Evolutionary conservation across 352 stramenopile genomes (phyloP), one percentile per base, ranked within the genome.

Genomic region (Globisporangium mamillatum): DNA sequence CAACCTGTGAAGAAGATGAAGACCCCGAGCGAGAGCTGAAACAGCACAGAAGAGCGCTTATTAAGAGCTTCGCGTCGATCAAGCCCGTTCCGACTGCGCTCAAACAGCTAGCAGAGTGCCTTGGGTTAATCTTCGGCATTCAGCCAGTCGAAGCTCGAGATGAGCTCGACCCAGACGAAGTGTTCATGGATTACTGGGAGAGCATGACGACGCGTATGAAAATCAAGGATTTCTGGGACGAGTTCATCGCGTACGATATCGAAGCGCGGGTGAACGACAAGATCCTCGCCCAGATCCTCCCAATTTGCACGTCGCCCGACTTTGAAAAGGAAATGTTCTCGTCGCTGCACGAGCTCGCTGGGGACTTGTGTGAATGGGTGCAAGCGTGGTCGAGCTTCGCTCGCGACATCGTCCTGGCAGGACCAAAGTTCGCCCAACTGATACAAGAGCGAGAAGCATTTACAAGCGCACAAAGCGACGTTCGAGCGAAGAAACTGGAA

Each of bases 171-270:
- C 79, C 80, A 3, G 85, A 93, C 18, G 86, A 92, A 58, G 75
- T 89, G 16, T 75, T 92, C 32, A 87, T 91, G 75, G 80, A 93
- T 58, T 94, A 93, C 52, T 91, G 84, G 82, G 61, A 84, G 29
- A 84, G 76, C 8, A 55, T 79, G 5, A 77, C 75, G 1, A 6
- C 60, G 3, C 64, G 66, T 16, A 75, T 89, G 70, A 71, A 75
- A 22, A 78, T 66, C 0, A 32, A 60, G 3, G 66, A n/a, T 2
- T 91, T 92, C 32, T 92, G 84, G 84, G 41, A 78, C 9, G 74
- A 70, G 10, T 48, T 91, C 1, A 61, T 70, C 4, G 60, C 60
- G 8, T 91, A 87, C 70, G 76, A 91, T 14, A 74, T 89, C 12
- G 71, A 74, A 0, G 58, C 48, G 7, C 50, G 68, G 14, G 74